Evolutionary conservation across 2,329 filamentous ascomycete species (phyloP).

Genomic region (Dothideomycetes sp.): DNA sequence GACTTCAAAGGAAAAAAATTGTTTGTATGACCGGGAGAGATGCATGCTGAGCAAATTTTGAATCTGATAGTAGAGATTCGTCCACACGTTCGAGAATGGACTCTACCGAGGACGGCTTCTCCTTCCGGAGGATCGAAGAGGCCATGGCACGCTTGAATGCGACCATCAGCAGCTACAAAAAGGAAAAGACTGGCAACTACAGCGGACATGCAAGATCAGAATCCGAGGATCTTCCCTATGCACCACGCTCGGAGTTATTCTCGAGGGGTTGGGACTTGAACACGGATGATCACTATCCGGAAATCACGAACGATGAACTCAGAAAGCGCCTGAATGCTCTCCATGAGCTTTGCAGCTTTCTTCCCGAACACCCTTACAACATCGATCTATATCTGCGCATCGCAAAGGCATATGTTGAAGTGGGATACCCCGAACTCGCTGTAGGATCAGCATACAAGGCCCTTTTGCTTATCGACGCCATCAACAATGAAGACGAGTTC

Average conservation of each 20-base stretch:
- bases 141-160: conserved; percentile 12
- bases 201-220: conserved; percentile 7
- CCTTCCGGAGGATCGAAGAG: conserved; percentile 11
- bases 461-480: conserved; percentile 75
- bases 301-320: conserved; percentile 15
- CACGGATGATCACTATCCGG: conserved; percentile 13
- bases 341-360: conserved; percentile 13
- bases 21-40: too few species aligned
- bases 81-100: conserved; percentile 2
- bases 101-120: conserved; percentile 6
- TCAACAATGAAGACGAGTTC: conserved; percentile 70
- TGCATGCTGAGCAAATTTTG: too few species aligned
- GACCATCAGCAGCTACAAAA: conserved; percentile 20
- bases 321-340: conserved; percentile 10
- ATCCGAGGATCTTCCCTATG: conserved; percentile 10
- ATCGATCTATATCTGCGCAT: conserved; percentile 50
- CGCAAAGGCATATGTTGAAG: conserved; percentile 58
- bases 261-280: conserved; percentile 5
- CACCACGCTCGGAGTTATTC: conserved; percentile 7
- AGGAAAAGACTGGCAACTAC: conserved; percentile 11
- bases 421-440: conserved; percentile 84
- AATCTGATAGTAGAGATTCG: too few species aligned
- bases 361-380: conserved; percentile 28
- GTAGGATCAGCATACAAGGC: conserved; percentile 85
- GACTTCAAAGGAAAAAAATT: too few species aligned